Percentiles rank a stretch among this genome's conserved stretches.
These are phyloP conservation scores for Encephalitozoon cuniculi DNA, from an alignment of 371 early-diverging fungal species.

Conservation along the genomic window DNA sequence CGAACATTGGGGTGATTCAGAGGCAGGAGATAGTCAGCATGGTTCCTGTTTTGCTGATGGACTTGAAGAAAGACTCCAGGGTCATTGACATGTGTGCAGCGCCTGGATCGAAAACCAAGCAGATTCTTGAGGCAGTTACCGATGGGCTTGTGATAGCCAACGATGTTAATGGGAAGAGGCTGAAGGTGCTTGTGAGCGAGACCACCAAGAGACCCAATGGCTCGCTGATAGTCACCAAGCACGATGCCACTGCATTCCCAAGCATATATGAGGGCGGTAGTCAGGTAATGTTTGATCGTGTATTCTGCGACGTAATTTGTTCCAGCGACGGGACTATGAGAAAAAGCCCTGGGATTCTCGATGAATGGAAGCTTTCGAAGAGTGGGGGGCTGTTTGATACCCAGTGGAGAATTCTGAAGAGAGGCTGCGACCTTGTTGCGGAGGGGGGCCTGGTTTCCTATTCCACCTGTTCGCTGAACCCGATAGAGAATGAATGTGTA, in stretches of 20 bases:
- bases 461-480: constrained; percentile 96
- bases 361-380: constrained; percentile 69
- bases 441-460: constrained; percentile 88
- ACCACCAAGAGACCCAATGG: constrained; percentile 78
- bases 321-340: constrained; percentile 94
- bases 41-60: constrained; percentile 85
- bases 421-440: constrained; percentile 75
- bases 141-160: constrained; percentile 89
- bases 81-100: constrained; percentile 68
- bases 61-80: constrained; percentile 75
- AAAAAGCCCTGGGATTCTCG: constrained; percentile 83
- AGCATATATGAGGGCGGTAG: constrained; percentile 57
- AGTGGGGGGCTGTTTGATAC: constrained; percentile 72
- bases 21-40: constrained; percentile 93
- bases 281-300: constrained; percentile 71
- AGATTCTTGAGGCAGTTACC: constrained; percentile 68
- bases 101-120: constrained; percentile 67
- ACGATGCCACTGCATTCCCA: constrained; percentile 83
- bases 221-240: constrained; percentile 81
- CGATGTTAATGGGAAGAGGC: constrained; percentile 78
- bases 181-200: constrained; percentile 85
- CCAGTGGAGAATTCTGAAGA: constrained; percentile 75
- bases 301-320: constrained; percentile 86
- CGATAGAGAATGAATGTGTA: constrained; percentile 63
- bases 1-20: constrained; percentile 73